Percentiles rank a stretch among this genome's conserved stretches.
phyloP scores from a whole-genome alignment of 768 basidiomycete species.

The Phaffia tasmanica region DNA sequence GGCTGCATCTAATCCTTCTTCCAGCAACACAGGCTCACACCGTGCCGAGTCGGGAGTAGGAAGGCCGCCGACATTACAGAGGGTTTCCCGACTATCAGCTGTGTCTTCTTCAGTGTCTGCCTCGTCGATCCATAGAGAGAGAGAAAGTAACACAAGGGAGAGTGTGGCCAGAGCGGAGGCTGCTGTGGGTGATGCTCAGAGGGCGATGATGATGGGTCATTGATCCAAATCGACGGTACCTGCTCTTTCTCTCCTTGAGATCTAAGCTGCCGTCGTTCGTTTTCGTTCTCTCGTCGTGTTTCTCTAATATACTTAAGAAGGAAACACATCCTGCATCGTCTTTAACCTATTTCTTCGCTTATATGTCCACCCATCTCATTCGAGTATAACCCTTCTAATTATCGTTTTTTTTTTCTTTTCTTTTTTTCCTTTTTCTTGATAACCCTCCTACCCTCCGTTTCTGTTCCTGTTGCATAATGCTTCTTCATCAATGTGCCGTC shows the following conservation, averaged over 20 bases:
- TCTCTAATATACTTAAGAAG: not conserved
- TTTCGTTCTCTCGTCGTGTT: not conserved
- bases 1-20: not conserved
- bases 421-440: not conserved
- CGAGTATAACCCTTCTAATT: not conserved
- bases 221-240: not conserved
- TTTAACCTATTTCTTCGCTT: not conserved
- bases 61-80: slow-evolving; percentile 11
- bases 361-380: not conserved
- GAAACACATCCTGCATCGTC: not conserved
- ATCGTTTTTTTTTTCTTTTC: not conserved
- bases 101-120: not conserved
- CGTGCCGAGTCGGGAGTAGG: not conserved
- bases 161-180: slow-evolving; percentile 13
- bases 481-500: not conserved
- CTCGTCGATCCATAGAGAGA: slow-evolving; percentile 1
- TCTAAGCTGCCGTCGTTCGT: not conserved
- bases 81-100: slow-evolving; percentile 6
- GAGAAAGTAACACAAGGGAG: slow-evolving; percentile 12
- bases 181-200: slow-evolving; percentile 14
- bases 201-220: slow-evolving; percentile 14
- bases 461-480: not conserved
- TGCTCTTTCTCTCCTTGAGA: not conserved
- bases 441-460: not conserved
- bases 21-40: not conserved